These are phyloP conservation scores for Chaetomiaceae sp. DNA, from an alignment of 2,329 filamentous ascomycete genomes.

Conservation along the genomic window DNA sequence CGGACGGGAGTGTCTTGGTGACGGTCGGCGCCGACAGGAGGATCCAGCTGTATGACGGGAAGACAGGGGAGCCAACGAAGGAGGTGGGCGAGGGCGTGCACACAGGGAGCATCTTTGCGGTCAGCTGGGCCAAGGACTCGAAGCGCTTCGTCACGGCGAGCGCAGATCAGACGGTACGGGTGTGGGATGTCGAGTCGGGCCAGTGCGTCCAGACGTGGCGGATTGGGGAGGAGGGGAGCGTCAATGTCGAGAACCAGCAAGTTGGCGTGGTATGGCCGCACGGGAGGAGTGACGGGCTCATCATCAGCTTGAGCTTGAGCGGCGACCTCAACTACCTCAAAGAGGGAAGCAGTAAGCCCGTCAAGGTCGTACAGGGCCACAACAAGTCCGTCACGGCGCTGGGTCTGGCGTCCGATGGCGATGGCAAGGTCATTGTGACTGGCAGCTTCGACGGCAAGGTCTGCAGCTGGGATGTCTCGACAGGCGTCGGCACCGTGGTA, in stretches of 20 bases:
- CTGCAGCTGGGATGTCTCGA: conserved; percentile 73
- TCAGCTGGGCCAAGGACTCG: conserved; percentile 86
- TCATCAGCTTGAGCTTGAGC: conserved; percentile 83
- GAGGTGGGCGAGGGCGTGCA: conserved; percentile 81
- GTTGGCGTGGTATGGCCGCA: conserved; percentile 89
- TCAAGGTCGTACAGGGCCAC: conserved; percentile 75
- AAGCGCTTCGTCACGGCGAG: conserved; percentile 85
- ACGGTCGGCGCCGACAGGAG: conserved; percentile 88
- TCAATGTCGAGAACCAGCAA: conserved; percentile 78
- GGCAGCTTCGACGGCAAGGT: conserved; percentile 90
- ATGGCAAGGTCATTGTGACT: conserved; percentile 68
- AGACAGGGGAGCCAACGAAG: conserved; percentile 77
- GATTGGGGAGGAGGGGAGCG: conserved; percentile 67
- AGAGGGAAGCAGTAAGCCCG: conserved; percentile 64
- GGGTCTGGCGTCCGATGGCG: conserved; percentile 48
- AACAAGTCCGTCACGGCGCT: conserved; percentile 86
- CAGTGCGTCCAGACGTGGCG: conserved; percentile 77
- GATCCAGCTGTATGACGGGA: conserved; percentile 94
- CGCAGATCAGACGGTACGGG: conserved; percentile 88
- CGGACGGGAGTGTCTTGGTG: conserved; percentile 75
- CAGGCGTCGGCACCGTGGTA: conserved; percentile 63
- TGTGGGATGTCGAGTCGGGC: conserved; percentile 84
- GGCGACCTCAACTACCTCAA: conserved; percentile 88
- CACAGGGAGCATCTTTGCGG: conserved; percentile 85
- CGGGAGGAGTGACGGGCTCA: conserved; percentile 74